phyloP scores from a whole-genome alignment of 2,329 filamentous ascomycete genomes.

The Westerdykella ornata region DNA sequence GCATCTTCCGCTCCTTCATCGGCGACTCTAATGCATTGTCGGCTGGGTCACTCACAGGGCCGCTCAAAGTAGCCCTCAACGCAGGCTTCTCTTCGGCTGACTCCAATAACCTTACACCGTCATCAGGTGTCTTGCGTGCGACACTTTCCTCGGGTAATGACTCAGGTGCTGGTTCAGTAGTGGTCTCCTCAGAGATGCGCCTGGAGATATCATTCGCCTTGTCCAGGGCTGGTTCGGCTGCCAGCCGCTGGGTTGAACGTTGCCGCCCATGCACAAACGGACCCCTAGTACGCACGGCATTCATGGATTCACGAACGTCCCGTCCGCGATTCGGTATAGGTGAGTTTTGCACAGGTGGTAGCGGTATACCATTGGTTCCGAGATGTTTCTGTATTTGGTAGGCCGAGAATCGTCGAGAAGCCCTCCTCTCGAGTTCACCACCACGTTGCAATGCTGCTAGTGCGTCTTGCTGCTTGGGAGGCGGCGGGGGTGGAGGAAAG shows the following conservation, averaged over 20 bases:
- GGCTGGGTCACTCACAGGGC: conserved; percentile 30
- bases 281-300: conserved; percentile 56
- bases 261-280: conserved; percentile 50
- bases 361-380: conserved; percentile 75
- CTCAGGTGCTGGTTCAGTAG: conserved; percentile 30
- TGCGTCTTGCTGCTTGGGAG: conserved; percentile 80
- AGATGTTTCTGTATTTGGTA: conserved; percentile 96
- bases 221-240: conserved; percentile 56
- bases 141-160: conserved; percentile 28
- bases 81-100: conserved; percentile 29
- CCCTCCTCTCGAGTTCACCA: conserved; percentile 84
- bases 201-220: conserved; percentile 42
- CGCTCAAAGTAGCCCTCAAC: conserved; percentile 32
- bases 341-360: conserved; percentile 70
- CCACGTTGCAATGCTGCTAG: conserved; percentile 84
- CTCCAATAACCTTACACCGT: conserved; percentile 49
- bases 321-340: conserved; percentile 80
- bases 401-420: conserved; percentile 86
- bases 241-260: conserved; percentile 44
- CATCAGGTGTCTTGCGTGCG: conserved; percentile 55
- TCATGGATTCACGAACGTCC: conserved; percentile 79
- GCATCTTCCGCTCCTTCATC: conserved; percentile 15
- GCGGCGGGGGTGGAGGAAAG: conserved; percentile 66
- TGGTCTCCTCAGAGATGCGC: conserved; percentile 58
- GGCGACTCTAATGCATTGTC: conserved; percentile 22